phyloP scores from a whole-genome alignment of 2,329 filamentous ascomycete species.

The Neocucurbitaria cava region DNA sequence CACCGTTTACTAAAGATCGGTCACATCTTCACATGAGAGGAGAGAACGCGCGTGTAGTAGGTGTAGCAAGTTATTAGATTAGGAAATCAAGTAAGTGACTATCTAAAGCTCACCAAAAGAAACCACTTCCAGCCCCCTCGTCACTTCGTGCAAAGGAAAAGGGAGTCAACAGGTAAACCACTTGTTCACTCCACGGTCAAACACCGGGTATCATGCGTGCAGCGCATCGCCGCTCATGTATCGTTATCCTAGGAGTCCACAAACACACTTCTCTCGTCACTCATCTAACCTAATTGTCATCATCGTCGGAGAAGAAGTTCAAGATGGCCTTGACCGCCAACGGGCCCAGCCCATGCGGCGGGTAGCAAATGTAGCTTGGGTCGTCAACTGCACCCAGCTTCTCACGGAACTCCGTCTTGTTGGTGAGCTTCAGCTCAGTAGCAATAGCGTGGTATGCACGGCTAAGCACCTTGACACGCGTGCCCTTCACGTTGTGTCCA shows the following conservation, averaged over 20 bases:
- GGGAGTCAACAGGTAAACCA: slow-evolving; percentile 1
- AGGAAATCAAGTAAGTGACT: slow-evolving; percentile 8
- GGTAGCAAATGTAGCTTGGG: slow-evolving; percentile 88
- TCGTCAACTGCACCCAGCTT: slow-evolving; percentile 89
- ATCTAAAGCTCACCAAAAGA: slow-evolving; percentile 9
- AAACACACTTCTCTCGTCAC: background rate
- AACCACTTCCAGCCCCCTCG: background rate
- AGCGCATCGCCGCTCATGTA: slow-evolving; percentile 11
- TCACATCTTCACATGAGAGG: no score
- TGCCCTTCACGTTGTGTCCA: slow-evolving; percentile 80
- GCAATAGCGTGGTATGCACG: slow-evolving; percentile 83
- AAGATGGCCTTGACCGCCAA: slow-evolving; percentile 84
- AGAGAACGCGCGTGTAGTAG: background rate
- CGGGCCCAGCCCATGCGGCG: slow-evolving; percentile 81
- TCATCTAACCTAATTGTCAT: slow-evolving; percentile 33
- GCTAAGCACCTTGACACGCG: slow-evolving; percentile 80
- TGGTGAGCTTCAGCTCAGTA: slow-evolving; percentile 79
- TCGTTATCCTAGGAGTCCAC: slow-evolving; percentile 13
- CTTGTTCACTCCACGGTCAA: slow-evolving; percentile 11
- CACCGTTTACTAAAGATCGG: no score
- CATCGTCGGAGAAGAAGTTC: slow-evolving; percentile 83
- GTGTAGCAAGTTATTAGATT: slow-evolving; percentile 15
- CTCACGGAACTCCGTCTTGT: slow-evolving; percentile 87
- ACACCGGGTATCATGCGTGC: slow-evolving; percentile 30
- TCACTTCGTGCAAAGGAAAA: background rate